Conservation (phyloP, 176 grass and related monocot species). For the Oryza meridionalis region DNA sequence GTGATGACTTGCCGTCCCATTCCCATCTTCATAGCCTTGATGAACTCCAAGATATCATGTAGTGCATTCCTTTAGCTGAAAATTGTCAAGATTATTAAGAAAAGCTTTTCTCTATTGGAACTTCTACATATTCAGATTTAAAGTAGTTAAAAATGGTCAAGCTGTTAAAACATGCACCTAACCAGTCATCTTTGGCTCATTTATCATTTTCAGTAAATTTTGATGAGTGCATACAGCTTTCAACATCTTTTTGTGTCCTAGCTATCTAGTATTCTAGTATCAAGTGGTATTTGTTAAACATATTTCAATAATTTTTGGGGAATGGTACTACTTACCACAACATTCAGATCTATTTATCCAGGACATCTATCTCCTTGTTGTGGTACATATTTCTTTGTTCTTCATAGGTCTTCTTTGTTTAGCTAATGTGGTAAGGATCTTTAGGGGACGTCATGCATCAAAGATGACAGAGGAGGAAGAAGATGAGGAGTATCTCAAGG, state of each 20-base stretch:
- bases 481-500: conserved; percentile 81
- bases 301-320: conserved; percentile 9
- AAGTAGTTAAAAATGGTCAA: conserved; percentile 4
- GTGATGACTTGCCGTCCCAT: neutral
- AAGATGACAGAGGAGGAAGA: conserved; percentile 85
- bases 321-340: neutral
- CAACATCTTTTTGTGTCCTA: conserved; percentile 32
- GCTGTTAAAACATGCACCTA: neutral
- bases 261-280: neutral
- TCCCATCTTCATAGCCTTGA: neutral
- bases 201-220: conserved; percentile 3
- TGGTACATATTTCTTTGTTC: conserved; percentile 18
- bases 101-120: neutral
- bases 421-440: conserved; percentile 36
- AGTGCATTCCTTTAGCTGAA: neutral
- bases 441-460: conserved; percentile 77
- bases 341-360: neutral
- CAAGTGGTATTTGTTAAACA: neutral
- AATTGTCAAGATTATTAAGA: neutral
- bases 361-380: neutral
- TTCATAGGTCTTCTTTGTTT: conserved; percentile 13
- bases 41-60: conserved; percentile 9
- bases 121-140: neutral
- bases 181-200: neutral
- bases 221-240: neutral